Conservation (phyloP, 805 yeast genomes). For the Cyberlindnera nakhonratchasimensis region DNA sequence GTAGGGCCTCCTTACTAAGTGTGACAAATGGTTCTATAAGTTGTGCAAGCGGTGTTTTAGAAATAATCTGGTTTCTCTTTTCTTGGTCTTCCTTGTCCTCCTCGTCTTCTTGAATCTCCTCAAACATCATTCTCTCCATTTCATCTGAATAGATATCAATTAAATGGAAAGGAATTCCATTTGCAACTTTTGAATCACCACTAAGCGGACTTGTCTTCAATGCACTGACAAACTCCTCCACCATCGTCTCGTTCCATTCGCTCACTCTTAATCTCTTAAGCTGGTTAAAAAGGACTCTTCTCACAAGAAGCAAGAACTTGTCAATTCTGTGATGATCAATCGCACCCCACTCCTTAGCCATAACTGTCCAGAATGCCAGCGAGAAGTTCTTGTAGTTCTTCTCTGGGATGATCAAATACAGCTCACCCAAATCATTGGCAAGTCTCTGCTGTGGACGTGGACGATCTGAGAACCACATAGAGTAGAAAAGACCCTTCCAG, state of each 20-base stretch:
- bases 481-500: slow-evolving; percentile 93
- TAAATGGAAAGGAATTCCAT: slow-evolving; percentile 79
- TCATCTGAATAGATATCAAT: slow-evolving; percentile 85
- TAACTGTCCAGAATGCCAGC: slow-evolving; percentile 76
- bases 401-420: slow-evolving; percentile 43
- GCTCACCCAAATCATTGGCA: slow-evolving; percentile 65
- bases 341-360: slow-evolving; percentile 76
- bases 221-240: slow-evolving; percentile 44
- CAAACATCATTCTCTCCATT: slow-evolving; percentile 61
- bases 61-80: slow-evolving; percentile 36
- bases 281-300: slow-evolving; percentile 68
- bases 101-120: slow-evolving; percentile 45
- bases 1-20: slow-evolving; percentile 45
- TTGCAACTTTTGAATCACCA: slow-evolving; percentile 58
- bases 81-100: slow-evolving; percentile 36
- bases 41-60: slow-evolving; percentile 47
- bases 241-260: slow-evolving; percentile 50
- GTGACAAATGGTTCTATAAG: slow-evolving; percentile 60
- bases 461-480: slow-evolving; percentile 96
- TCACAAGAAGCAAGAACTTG: slow-evolving; percentile 75
- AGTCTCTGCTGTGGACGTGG: slow-evolving; percentile 88
- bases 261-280: slow-evolving; percentile 51
- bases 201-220: slow-evolving; percentile 47
- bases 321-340: slow-evolving; percentile 85
- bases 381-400: slow-evolving; percentile 49